These are phyloP conservation scores for Cyberlindnera subsufficiens DNA, from an alignment of 805 yeast genomes.

Conservation along the genomic window DNA sequence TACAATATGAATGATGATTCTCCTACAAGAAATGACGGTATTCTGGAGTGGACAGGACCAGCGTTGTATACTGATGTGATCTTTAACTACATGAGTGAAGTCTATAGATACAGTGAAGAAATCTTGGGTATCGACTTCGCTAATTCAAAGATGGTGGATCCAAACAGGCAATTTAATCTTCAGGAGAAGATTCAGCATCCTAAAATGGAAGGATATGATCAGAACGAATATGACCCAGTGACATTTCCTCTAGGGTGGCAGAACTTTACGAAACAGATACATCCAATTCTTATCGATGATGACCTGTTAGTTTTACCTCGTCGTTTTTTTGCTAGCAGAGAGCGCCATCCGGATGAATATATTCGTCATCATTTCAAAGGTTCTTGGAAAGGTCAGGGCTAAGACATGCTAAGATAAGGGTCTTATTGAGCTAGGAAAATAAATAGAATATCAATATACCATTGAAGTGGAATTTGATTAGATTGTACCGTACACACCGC, in stretches of 20 bases:
- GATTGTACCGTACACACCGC: conserved; percentile 23
- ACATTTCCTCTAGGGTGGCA: conserved; percentile 3
- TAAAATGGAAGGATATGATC: not conserved
- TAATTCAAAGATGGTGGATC: not conserved
- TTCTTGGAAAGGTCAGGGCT: conserved; percentile 39
- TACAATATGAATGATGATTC: conserved; percentile 40
- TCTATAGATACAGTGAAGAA: not conserved
- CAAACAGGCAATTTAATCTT: not conserved
- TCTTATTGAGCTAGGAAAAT: too few relatives aligned
- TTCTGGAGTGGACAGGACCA: conserved; percentile 48
- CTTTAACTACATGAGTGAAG: conserved; percentile 27
- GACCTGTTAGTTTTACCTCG: conserved; percentile 68
- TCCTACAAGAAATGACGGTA: conserved; percentile 53
- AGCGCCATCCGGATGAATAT: conserved; percentile 38
- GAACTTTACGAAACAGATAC: conserved; percentile 3
- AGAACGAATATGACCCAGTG: conserved; percentile 1
- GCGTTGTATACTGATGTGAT: conserved; percentile 45
- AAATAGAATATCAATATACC: too few relatives aligned
- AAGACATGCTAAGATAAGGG: not conserved
- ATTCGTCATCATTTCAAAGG: conserved; percentile 55
- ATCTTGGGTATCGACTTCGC: not conserved
- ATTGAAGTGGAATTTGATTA: not conserved
- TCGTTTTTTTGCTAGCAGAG: conserved; percentile 55
- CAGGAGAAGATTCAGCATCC: not conserved
- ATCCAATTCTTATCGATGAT: conserved; percentile 29